A percentile compares a stretch with the other conserved stretches of the same genome.
phyloP scores from a whole-genome alignment of 2,329 filamentous ascomycete genomes.

The Colletotrichum simmondsii region DNA sequence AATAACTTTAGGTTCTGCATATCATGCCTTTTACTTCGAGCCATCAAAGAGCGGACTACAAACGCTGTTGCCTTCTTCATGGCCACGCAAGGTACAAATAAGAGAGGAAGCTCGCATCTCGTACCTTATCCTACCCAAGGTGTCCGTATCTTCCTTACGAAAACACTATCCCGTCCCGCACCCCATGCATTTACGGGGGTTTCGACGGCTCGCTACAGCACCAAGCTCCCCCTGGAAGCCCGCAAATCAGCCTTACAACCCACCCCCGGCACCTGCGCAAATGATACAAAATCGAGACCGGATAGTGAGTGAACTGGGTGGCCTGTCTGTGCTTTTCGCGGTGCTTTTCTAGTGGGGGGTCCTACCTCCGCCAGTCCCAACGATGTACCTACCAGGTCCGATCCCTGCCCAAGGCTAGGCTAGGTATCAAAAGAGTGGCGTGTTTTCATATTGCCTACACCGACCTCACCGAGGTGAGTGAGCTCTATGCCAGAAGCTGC shows the following conservation, averaged over 20 bases:
- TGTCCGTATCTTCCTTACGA: too few relatives aligned
- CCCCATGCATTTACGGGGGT: neutral
- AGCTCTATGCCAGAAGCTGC: neutral
- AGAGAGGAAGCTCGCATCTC: too few relatives aligned
- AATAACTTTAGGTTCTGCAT: neutral
- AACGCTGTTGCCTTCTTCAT: neutral
- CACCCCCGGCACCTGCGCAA: constrained; percentile 4
- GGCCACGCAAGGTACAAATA: neutral
- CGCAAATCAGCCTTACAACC: constrained; percentile 30
- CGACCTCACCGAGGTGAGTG: neutral
- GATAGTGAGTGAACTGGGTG: constrained; percentile 1
- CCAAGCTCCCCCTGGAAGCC: constrained; percentile 24
- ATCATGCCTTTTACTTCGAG: neutral
- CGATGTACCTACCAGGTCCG: neutral
- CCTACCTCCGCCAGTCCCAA: neutral
- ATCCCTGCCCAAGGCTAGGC: constrained; percentile 6
- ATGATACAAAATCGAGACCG: neutral
- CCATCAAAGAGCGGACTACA: neutral
- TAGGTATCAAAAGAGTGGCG: neutral
- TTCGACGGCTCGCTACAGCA: constrained; percentile 24
- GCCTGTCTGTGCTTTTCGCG: constrained; percentile 21
- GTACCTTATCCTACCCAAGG: neutral
- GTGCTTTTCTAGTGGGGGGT: constrained; percentile 27
- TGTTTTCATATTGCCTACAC: neutral
- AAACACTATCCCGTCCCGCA: neutral